Evolutionary conservation across 208 protist genomes (phyloP), one percentile per base, ranked within the genome.

Genomic region (Kentomonas sorsogonicus): DNA sequence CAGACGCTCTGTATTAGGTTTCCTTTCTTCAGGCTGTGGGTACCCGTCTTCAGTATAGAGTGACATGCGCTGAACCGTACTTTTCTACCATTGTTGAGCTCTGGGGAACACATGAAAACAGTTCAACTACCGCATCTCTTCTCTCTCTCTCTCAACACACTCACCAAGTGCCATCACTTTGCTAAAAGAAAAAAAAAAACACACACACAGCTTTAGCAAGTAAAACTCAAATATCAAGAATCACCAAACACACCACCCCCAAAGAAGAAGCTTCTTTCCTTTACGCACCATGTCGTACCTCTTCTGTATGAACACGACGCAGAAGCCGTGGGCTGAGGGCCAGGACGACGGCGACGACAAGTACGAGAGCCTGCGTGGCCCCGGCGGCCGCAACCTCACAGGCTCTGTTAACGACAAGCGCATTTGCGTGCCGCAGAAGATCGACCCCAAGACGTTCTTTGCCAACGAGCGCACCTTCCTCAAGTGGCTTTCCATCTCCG

Each of bases 361-460:
- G 59, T 94, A 91, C 53, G 74, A 85, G 48, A 78, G 73, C 53
- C 61, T 94, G 25, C 79, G 85, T 45, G 79, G 77, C 30, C 76
- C 75, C 36, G 80, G 83, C 39, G 74, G 74, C 39, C 70, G 82
- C 25, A 90, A 90, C 61, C 51, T 86, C 15, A 88, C 86, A 0
- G 86, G 86, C n/a, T 89, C 86, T 30, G 74, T 88, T 2, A 79
- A 77, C 52, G 87, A 91, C 66, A 94, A 94, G 60, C 71, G 81
- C 27, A 89, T 94, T 61, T 94, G 83, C 58, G 88, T 94, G 53
- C 88, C 88, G 22, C 84, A 92, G 68, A 94, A 94, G 61, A 90
- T 96, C 57, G 90, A 96, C 56, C 90, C 90, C 27, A 96, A 96
- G 69, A 94, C 87, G 0, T 96, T 93, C 60, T 91, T 96, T 55